Base-by-base conservation (phyloP, 75 land plant genomes). In the Cryptomeria japonica region DNA sequence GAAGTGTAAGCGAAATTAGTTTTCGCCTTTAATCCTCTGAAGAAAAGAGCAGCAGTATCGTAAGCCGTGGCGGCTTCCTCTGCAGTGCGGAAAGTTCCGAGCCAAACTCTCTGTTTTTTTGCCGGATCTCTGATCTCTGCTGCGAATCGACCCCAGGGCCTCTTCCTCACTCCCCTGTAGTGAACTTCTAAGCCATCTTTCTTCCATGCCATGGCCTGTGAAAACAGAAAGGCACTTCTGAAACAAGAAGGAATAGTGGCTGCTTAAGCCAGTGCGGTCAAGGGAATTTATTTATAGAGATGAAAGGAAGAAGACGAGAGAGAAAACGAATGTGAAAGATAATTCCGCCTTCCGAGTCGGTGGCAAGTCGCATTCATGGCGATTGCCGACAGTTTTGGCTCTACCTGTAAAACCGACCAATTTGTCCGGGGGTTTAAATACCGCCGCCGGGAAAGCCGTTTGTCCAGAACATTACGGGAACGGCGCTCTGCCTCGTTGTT, bases 21-120 rank as follows among this genome's bases (percentile, higher is more conserved):
- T 92, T 90, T 91, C 0, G 92, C 92, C 55, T 90, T 92, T 4
- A 86, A 86, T 47, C 92, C 92, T 22, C 88, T 85, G 75, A 91
- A 90, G 44, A 87, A 90, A 36, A 91, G 84, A 41, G 92, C 92
- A 18, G 92, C 92, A 32, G 92, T n/a, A 1, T 91, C 92, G 32
- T 91, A 91, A 14, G 92, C 92, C 31, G 77, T 76, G 31, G 92
- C 92, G 28, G 92, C 92, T 53, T 91, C 92, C 68, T 91, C 92
- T 10, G 91, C 92, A 38, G 87, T 90, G 86, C 90, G 88, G 87
- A 91, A 91, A 58, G 92, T 91, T 19, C 92, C 92, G 78, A 91
- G 75, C 92, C 92, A 91, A 55, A 91, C 84, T 0, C 92, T 56
- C 1, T 58, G 73, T 0, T 91, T 85, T 14, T 87, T 88, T 1